Evolutionary conservation across 2,329 filamentous ascomycete species (phyloP).

Genomic region (Boeremia lycopersici): DNA sequence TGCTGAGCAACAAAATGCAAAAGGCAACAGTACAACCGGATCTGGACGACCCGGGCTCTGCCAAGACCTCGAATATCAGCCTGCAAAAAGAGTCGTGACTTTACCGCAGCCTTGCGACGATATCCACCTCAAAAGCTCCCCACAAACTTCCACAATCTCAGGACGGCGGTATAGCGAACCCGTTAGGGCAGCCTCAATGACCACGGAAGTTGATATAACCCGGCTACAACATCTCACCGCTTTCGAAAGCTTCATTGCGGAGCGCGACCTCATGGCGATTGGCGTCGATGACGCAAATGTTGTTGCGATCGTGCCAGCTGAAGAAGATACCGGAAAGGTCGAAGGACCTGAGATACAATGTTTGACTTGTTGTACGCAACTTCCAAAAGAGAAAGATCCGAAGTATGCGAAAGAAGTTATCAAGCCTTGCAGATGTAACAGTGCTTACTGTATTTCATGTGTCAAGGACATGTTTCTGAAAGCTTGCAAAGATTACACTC

Average conservation of each 20-base stretch:
- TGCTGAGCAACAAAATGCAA: constrained; percentile 18
- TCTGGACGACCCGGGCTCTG: not conserved
- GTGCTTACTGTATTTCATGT: constrained; percentile 46
- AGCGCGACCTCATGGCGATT: constrained; percentile 18
- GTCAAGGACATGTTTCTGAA: constrained; percentile 50
- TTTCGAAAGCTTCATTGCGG: constrained; percentile 13
- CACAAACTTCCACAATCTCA: not conserved
- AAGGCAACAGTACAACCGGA: constrained; percentile 16
- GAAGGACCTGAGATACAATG: constrained; percentile 20
- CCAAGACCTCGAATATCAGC: constrained; percentile 14
- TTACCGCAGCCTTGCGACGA: constrained; percentile 16
- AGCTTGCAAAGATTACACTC: constrained; percentile 46
- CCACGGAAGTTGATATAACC: constrained; percentile 1
- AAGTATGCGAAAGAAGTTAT: constrained; percentile 14
- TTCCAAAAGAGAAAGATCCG: constrained; percentile 16
- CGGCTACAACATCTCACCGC: not conserved
- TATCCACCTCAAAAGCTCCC: constrained; percentile 7
- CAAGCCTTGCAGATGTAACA: constrained; percentile 43
- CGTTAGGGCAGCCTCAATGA: not conserved
- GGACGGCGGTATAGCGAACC: constrained; percentile 26
- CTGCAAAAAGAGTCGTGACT: not conserved
- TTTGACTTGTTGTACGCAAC: constrained; percentile 27
- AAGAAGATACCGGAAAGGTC: not conserved
- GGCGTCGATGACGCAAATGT: not conserved
- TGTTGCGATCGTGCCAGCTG: not conserved